These are phyloP conservation scores for Taphrina pruni DNA, from an alignment of 1,139 yeast genomes.

Conservation along the genomic window DNA sequence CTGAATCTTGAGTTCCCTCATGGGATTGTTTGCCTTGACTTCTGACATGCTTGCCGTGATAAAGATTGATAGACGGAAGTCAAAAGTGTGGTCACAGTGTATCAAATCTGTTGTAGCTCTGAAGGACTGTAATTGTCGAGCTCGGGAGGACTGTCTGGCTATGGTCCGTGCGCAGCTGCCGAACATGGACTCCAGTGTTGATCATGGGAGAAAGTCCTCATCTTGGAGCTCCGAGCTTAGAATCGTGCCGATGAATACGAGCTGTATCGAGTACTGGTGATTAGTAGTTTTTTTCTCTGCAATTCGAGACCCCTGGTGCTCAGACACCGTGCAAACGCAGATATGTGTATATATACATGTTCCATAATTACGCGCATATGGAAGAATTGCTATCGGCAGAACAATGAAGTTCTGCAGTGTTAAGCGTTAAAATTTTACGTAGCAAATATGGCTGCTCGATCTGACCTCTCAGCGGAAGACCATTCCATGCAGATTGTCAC, in stretches of 20 bases:
- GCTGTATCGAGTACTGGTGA: neutral
- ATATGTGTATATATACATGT: too few species aligned
- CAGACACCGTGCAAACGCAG: too few species aligned
- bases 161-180: neutral
- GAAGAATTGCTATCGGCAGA: too few species aligned
- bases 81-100: neutral
- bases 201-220: slow-evolving; percentile 11
- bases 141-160: neutral
- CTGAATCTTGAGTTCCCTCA: slow-evolving; percentile 99
- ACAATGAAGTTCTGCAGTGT: too few species aligned
- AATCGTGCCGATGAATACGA: neutral
- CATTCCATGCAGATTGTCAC: too few species aligned
- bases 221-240: neutral
- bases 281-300: too few species aligned
- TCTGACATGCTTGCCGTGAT: slow-evolving; percentile 31
- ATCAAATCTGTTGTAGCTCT: neutral
- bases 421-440: too few species aligned
- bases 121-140: neutral
- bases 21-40: slow-evolving; percentile 64
- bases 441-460: too few species aligned
- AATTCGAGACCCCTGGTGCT: too few species aligned
- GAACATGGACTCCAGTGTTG: neutral
- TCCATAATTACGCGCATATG: too few species aligned
- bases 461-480: too few species aligned
- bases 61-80: neutral